Base-by-base conservation (phyloP, 2,329 filamentous ascomycete genomes). In the Juglanconis sp. region DNA sequence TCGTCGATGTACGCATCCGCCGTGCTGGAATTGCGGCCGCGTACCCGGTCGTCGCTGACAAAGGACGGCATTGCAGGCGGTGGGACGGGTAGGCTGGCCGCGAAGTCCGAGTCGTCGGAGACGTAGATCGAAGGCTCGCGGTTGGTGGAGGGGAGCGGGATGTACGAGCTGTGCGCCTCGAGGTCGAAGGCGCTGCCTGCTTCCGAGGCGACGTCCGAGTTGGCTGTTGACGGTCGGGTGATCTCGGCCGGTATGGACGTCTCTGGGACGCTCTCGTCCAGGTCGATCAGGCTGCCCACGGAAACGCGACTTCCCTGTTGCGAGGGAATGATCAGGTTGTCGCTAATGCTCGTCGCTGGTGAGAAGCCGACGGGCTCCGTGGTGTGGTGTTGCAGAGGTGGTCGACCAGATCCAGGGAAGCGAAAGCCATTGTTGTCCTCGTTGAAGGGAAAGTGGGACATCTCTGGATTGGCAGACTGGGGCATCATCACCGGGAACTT, bases 51-150 rank as follows among this genome's bases (percentile, higher is more conserved):
- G 30, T 57, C 54, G 24, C 1, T 24, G 24, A 24, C 38, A 15
- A 42, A 15, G 10, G 38, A 15, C 10, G 48, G 30, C 48, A 51
- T 51, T n/a, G 48, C 24, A n/a, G 46, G 57, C 3, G 65, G 60
- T 32, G 52, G 59, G 17, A 59, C 42, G 5, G 51, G n/a, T 53
- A 38, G 32, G 50, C 36, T 65, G n/a, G 57, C 63, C 3, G 79
- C 76, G 61, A 78, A 81, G 32, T 81, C 77, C 7, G 80, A 83
- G 61, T 85, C 83, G 63, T 61, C 61, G 1, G 82, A 83, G n/a
- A 87, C 80, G 66, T 87, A 87, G 51, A 87, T 85, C 3, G 82
- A 85, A 0, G 83, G 82, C 64, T 85, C 82, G 40, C 83, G 76
- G 53, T 73, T 76, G 0, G 72, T 70, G 4, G 72, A 67, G 38